A percentile compares a stretch with the other conserved stretches of the same genome.
Evolutionary conservation across 208 protist species (phyloP).

Genomic region (Endotrypanum monterogeii): DNA sequence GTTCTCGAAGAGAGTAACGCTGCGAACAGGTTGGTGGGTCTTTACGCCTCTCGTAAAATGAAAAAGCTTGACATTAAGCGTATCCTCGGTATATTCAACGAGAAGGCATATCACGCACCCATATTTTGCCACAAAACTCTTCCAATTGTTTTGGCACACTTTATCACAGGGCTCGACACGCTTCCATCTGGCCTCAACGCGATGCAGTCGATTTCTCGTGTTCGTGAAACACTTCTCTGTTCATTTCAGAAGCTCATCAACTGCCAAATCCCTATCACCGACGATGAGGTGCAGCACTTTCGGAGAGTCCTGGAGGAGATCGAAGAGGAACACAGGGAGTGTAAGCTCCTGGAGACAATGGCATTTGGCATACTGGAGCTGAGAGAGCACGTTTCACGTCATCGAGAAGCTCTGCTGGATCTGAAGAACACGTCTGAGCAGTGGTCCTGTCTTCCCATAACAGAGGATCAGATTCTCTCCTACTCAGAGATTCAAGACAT

Average conservation of each 20-base stretch:
- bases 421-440: constrained; percentile 39
- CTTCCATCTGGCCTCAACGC: constrained; percentile 86
- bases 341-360: constrained; percentile 76
- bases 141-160: constrained; percentile 75
- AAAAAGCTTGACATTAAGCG: constrained; percentile 57
- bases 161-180: constrained; percentile 65
- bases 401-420: constrained; percentile 56
- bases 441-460: constrained; percentile 44
- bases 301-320: constrained; percentile 66
- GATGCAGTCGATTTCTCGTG: constrained; percentile 77
- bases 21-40: constrained; percentile 51
- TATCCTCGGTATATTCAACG: constrained; percentile 49
- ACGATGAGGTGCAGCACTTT: constrained; percentile 54
- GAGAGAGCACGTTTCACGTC: constrained; percentile 74
- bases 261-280: constrained; percentile 64
- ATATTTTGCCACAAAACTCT: constrained; percentile 88
- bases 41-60: constrained; percentile 67
- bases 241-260: constrained; percentile 73
- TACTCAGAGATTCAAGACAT: constrained; percentile 67
- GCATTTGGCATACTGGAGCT: constrained; percentile 81
- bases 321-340: constrained; percentile 63
- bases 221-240: constrained; percentile 73
- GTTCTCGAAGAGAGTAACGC: constrained; percentile 61
- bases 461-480: constrained; percentile 43
- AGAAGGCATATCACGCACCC: constrained; percentile 37